phyloP scores from a whole-genome alignment of 1,284 basidiomycete genomes.

The Ceraceosorus bombacis region DNA sequence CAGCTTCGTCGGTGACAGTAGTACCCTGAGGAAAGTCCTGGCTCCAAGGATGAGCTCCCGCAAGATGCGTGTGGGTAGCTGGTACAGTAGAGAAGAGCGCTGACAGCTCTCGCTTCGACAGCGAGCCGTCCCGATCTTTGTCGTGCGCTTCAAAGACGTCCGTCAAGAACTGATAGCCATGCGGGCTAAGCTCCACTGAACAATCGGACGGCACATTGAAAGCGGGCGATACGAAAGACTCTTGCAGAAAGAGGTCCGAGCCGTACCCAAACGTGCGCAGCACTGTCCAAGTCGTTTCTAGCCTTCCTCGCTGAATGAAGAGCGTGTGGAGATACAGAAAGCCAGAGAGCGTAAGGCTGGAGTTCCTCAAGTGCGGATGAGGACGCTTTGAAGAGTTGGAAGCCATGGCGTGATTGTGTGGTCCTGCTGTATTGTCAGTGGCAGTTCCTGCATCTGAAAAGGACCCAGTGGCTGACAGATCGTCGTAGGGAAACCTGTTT shows the following conservation, averaged over 20 bases:
- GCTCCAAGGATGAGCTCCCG: slow-evolving; percentile 39
- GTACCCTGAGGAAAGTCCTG: slow-evolving; percentile 56
- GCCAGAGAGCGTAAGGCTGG: slow-evolving; percentile 77
- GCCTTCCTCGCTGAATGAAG: slow-evolving; percentile 89
- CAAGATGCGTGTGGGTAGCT: slow-evolving; percentile 41
- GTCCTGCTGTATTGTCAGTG: neutral
- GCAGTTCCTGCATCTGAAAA: slow-evolving; percentile 9
- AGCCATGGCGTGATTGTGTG: neutral
- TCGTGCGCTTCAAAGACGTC: slow-evolving; percentile 95
- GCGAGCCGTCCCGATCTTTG: slow-evolving; percentile 91
- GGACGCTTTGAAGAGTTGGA: slow-evolving; percentile 11
- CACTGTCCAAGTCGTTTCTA: slow-evolving; percentile 98
- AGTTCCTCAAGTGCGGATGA: slow-evolving; percentile 49
- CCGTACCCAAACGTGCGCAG: slow-evolving; percentile 91
- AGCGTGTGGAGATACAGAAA: slow-evolving; percentile 92
- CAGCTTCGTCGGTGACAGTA: slow-evolving; percentile 79
- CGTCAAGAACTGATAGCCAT: slow-evolving; percentile 93
- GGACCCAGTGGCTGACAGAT: slow-evolving; percentile 23
- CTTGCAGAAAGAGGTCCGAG: slow-evolving; percentile 70
- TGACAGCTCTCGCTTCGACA: slow-evolving; percentile 75
- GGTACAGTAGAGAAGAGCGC: slow-evolving; percentile 88
- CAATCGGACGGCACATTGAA: slow-evolving; percentile 89
- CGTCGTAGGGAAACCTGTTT: slow-evolving; percentile 21
- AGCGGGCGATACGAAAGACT: slow-evolving; percentile 51
- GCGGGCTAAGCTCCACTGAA: slow-evolving; percentile 83